A percentile compares a stretch with the other conserved stretches of the same genome.
Conservation (phyloP, 345 rosid genomes). For the Barbarea vulgaris region DNA sequence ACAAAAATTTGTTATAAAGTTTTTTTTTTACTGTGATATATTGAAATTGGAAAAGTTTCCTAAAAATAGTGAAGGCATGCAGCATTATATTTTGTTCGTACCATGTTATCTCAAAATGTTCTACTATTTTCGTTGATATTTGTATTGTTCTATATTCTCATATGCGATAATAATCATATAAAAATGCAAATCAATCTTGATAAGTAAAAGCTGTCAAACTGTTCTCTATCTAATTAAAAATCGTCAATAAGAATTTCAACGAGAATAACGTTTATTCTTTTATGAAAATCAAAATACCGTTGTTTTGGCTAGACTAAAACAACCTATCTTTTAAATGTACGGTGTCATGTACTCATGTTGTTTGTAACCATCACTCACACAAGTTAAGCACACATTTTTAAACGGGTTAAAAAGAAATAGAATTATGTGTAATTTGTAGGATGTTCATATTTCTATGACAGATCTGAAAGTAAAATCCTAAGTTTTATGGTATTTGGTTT, state of each 20-base stretch:
- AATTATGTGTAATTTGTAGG: background rate
- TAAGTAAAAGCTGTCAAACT: background rate
- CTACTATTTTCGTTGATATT: background rate
- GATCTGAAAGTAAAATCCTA: background rate
- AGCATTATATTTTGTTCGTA: background rate
- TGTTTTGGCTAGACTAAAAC: background rate
- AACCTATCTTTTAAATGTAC: background rate
- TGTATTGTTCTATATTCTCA: background rate
- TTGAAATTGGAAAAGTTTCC: background rate
- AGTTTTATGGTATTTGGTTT: background rate
- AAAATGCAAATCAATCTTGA: background rate
- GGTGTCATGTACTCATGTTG: background rate
- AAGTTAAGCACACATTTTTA: background rate
- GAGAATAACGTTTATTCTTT: background rate
- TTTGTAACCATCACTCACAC: background rate
- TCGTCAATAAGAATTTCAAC: background rate
- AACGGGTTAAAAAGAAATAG: background rate
- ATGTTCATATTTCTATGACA: background rate
- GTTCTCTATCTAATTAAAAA: background rate
- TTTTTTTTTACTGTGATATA: background rate
- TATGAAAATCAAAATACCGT: background rate
- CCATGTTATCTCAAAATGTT: background rate
- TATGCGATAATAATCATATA: background rate
- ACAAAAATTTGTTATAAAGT: background rate
- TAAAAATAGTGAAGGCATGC: background rate